These are phyloP conservation scores for Podaxis sp. DNA, from an alignment of 768 basidiomycete species.

Conservation along the genomic window DNA sequence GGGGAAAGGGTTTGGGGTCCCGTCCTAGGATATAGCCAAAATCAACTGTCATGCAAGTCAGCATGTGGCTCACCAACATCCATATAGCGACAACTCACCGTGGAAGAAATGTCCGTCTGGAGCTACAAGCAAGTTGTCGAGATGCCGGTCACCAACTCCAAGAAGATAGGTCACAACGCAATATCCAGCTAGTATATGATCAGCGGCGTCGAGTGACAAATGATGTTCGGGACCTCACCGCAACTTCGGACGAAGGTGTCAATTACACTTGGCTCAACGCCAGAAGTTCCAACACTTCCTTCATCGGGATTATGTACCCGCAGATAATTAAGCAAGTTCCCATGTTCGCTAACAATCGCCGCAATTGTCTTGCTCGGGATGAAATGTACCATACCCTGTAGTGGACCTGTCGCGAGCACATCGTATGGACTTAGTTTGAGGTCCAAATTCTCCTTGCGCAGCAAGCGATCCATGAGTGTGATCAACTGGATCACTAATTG, in stretches of 20 bases:
- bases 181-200: slow-evolving; percentile 75
- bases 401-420: slow-evolving; percentile 87
- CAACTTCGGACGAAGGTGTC: slow-evolving; percentile 98
- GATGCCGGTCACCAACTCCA: slow-evolving; percentile 95
- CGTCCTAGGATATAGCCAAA: slow-evolving; percentile 98
- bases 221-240: slow-evolving; percentile 49
- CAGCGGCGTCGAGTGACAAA: neutral
- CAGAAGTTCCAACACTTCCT: slow-evolving; percentile 90
- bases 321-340: slow-evolving; percentile 85
- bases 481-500: slow-evolving; percentile 98
- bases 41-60: slow-evolving; percentile 61
- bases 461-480: slow-evolving; percentile 92
- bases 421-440: slow-evolving; percentile 89
- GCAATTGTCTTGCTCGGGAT: slow-evolving; percentile 96
- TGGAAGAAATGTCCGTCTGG: slow-evolving; percentile 99
- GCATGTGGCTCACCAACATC: neutral
- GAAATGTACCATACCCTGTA: slow-evolving; percentile 96
- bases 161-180: slow-evolving; percentile 96
- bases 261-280: slow-evolving; percentile 91
- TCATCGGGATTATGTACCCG: slow-evolving; percentile 88
- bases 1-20: slow-evolving; percentile 97
- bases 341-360: slow-evolving; percentile 90
- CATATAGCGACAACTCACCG: slow-evolving; percentile 43
- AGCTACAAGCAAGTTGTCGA: slow-evolving; percentile 91
- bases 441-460: slow-evolving; percentile 94